These are phyloP conservation scores for Umbellularia californica DNA, from an alignment of 164 flowering plant species.

Conservation along the genomic window DNA sequence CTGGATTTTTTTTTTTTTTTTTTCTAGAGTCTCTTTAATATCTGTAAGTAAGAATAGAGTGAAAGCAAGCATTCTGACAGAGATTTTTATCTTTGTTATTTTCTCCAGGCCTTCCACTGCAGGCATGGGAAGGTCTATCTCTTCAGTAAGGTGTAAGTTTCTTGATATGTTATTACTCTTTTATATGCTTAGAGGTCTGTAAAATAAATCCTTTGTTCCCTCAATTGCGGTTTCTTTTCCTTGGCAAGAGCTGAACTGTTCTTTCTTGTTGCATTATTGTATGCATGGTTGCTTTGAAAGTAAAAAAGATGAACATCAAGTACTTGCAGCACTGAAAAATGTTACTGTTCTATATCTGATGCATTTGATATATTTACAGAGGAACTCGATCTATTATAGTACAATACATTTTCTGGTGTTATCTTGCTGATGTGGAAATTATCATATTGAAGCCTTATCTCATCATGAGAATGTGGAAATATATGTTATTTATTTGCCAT, in stretches of 20 bases:
- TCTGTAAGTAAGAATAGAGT: slow-evolving; percentile 3
- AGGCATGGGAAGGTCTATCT: slow-evolving; percentile 85
- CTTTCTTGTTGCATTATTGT: not conserved
- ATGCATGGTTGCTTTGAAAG: not conserved
- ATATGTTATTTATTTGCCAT: too few relatives aligned
- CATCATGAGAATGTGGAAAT: too few relatives aligned
- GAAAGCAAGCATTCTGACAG: slow-evolving; percentile 30
- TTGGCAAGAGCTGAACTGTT: not conserved
- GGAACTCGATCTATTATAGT: not conserved
- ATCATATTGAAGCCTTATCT: too few relatives aligned
- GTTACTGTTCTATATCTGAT: not conserved
- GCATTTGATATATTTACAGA: not conserved
- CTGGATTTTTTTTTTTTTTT: not conserved
- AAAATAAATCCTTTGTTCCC: not conserved
- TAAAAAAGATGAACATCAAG: not conserved
- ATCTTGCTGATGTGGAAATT: not conserved
- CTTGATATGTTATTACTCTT: slow-evolving; percentile 5
- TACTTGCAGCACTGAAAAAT: not conserved
- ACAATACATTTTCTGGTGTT: too few relatives aligned
- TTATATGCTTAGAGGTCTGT: not conserved
- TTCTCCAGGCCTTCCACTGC: slow-evolving; percentile 67
- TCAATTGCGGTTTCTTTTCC: not conserved
- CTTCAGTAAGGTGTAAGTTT: slow-evolving; percentile 74
- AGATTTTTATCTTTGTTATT: slow-evolving; percentile 19
- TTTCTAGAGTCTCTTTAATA: not conserved